These are phyloP conservation scores for Rhizophora apiculata DNA, from an alignment of 345 rosid species.

Conservation along the genomic window DNA sequence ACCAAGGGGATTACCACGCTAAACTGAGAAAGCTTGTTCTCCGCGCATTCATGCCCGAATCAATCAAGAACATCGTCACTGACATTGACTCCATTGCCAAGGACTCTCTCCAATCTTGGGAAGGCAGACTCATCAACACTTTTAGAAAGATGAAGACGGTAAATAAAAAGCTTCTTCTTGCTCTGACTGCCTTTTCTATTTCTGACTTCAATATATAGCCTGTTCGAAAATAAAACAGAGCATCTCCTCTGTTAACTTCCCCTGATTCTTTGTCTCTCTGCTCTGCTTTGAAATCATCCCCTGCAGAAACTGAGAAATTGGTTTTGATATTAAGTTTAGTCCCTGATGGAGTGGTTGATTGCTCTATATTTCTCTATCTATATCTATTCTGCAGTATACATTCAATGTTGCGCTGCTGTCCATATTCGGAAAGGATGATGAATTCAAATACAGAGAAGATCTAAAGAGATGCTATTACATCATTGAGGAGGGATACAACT, in stretches of 20 bases:
- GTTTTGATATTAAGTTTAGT: not conserved
- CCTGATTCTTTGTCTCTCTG: not conserved
- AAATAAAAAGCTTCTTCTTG: constrained; percentile 14
- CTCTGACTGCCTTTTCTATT: too few species aligned
- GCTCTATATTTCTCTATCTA: not conserved
- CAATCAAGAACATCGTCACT: constrained; percentile 46
- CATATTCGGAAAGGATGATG: constrained; percentile 79
- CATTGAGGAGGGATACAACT: constrained; percentile 92
- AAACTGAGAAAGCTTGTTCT: constrained; percentile 78
- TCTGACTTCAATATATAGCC: not conserved
- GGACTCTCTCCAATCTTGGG: constrained; percentile 39
- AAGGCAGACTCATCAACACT: constrained; percentile 53
- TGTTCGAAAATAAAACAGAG: constrained; percentile 13
- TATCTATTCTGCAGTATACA: constrained; percentile 49
- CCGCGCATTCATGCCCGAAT: constrained; percentile 66
- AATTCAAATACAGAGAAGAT: constrained; percentile 61
- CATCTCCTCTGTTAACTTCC: constrained; percentile 23
- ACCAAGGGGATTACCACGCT: constrained; percentile 74
- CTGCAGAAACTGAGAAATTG: not conserved
- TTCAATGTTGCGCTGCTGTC: constrained; percentile 79
- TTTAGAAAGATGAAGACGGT: constrained; percentile 85
- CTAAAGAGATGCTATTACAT: constrained; percentile 80
- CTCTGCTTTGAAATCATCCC: not conserved
- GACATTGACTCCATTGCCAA: constrained; percentile 55
- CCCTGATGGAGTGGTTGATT: too few species aligned